Evolutionary conservation across 306 rosid species (phyloP), one percentile per base, ranked within the genome.

Genomic region (Cucumis hystrix): DNA sequence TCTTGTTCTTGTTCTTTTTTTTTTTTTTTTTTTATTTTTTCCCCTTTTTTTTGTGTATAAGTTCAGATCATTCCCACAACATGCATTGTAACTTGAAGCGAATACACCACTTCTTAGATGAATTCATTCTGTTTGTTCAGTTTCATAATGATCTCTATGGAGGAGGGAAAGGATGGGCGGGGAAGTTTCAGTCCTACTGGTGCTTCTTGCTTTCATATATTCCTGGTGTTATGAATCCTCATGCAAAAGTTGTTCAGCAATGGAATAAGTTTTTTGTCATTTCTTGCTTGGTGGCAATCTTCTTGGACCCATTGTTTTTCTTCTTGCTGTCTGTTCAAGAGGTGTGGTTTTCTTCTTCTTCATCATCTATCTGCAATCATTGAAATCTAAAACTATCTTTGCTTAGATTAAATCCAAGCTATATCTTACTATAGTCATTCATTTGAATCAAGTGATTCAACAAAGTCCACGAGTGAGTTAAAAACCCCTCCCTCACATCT

Each of bases 161-260:
- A 30, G 98, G 87, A 66, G 97, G 96, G 55, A 91, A 88, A 82
- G 97, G 98, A 54, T 87, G 88, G 64, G 90, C 83, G 0, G 84
- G 83, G 82, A 91, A 82, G 77, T 82, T 85, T 80, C 37, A 23
- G 77, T 82, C 93, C 62, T 89, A 78, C 76, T 81, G 52, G 77
- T 87, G 92, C 60, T 91, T 79, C 76, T 82, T 85, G 83, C 58
- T 65, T 83, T 81, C 86, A 52, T 81, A 59, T 81, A 80, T 91
- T 83, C 92, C 91, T 57, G 92, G 92, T 79, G 89, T 91, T 67
- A 90, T 91, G 87, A 91, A 91, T 74, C 98, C 97, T 82, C 98
- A 91, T 79, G 10, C 88, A 62, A 91, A 81, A 84, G 76, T 85
- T 43, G 87, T 91, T 74, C 98, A 90, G 76, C 88, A 39, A 15